These are phyloP conservation scores for Spencermartinsiella ligniputridi DNA, from an alignment of 1,139 yeast species.

Conservation along the genomic window DNA sequence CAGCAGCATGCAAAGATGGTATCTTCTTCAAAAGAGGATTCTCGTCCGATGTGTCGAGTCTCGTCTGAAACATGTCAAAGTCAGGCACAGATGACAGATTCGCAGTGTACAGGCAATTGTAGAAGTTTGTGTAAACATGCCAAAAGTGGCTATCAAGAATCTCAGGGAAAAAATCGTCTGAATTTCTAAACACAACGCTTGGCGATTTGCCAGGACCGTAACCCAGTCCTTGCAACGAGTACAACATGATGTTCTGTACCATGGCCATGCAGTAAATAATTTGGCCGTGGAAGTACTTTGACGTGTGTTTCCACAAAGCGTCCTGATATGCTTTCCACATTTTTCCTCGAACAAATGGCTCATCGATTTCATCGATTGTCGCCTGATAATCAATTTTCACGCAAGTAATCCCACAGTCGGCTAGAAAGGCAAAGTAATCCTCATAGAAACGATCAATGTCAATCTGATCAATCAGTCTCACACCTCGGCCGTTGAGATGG, in stretches of 20 bases:
- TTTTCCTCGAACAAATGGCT: conserved; percentile 15
- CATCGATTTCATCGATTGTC: conserved; percentile 22
- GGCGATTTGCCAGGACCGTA: conserved; percentile 5
- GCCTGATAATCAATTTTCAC: conserved; percentile 30
- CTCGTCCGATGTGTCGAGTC: conserved; percentile 1
- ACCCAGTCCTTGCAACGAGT: conserved; percentile 14
- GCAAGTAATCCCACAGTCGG: conserved; percentile 23
- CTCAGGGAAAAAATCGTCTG: conserved; percentile 31
- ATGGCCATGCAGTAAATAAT: conserved; percentile 30
- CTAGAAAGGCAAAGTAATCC: conserved; percentile 25
- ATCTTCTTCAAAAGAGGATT: conserved; percentile 1
- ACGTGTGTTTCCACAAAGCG: conserved; percentile 19
- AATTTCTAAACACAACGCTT: conserved; percentile 28
- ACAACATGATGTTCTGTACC: conserved; percentile 25
- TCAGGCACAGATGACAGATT: conserved; percentile 27
- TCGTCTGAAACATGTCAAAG: conserved; percentile 34
- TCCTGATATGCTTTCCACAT: conserved; percentile 23
- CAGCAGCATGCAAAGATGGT: conserved; percentile 28
- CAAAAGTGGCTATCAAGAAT: conserved; percentile 27
- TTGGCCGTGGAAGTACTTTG: conserved; percentile 22
- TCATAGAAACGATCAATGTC: conserved; percentile 25
- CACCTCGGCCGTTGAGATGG: conserved; percentile 1
- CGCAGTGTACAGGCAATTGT: conserved; percentile 25
- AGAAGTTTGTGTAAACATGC: conserved; percentile 32
- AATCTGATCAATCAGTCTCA: conserved; percentile 14